Conservation (phyloP, 1,139 yeast species). For the Kodamaea ohmeri region DNA sequence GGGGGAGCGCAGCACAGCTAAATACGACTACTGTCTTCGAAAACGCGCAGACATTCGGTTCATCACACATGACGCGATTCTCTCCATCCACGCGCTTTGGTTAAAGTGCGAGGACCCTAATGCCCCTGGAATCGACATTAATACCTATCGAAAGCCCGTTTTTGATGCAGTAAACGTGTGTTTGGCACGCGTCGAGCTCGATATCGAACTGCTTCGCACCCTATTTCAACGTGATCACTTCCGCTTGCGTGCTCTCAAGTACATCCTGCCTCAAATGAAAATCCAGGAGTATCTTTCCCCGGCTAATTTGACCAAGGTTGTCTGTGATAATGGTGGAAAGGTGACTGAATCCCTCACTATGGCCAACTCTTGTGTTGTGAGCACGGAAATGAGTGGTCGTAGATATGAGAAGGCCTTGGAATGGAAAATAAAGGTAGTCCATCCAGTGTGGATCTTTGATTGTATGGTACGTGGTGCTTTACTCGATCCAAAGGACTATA, state of each 20-base stretch:
- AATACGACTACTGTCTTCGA: conserved; percentile 61
- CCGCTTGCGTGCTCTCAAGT: conserved; percentile 13
- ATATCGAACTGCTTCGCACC: conserved; percentile 15
- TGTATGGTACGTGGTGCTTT: conserved; percentile 60
- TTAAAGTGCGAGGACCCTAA: conserved; percentile 43
- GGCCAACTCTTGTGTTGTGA: conserved; percentile 50
- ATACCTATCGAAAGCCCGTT: conserved; percentile 34
- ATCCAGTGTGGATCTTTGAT: conserved; percentile 73
- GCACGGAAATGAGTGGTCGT: conserved; percentile 55
- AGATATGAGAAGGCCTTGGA: conserved; percentile 61
- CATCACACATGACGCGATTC: conserved; percentile 47
- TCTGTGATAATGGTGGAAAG: conserved; percentile 57
- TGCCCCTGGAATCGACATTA: conserved; percentile 17
- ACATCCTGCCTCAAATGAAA: conserved; percentile 9
- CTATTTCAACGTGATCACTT: conserved; percentile 15
- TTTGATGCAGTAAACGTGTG: conserved; percentile 52
- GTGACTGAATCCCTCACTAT: conserved; percentile 56
- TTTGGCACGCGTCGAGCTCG: conserved; percentile 46
- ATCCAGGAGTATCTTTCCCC: conserved; percentile 25
- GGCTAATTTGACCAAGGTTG: conserved; percentile 28
- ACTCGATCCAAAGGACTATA: conserved; percentile 48
- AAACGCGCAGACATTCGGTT: conserved; percentile 60
- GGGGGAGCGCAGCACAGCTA: conserved; percentile 64
- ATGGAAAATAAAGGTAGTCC: conserved; percentile 69
- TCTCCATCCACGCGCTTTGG: conserved; percentile 52